Evolutionary conservation across 2,329 filamentous ascomycete genomes (phyloP), one percentile per base, ranked within the genome.

Genomic region (Fusarium subglutinans): DNA sequence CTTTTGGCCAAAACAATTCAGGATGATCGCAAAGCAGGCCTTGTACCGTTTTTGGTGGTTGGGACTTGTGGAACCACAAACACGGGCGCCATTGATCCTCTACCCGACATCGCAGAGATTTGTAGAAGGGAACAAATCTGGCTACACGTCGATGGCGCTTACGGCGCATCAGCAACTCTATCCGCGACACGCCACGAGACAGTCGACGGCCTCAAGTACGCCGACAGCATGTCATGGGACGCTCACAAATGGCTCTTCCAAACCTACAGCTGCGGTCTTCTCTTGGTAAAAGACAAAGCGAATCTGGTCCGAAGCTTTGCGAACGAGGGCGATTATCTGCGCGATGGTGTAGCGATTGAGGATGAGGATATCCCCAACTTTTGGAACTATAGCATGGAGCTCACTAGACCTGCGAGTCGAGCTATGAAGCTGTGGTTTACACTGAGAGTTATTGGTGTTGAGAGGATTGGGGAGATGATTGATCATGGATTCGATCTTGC

Each of bases 361-460:
- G 75, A 75, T 18, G 74, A 75, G 17, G 75, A 78, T 5, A 67
- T 77, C 2, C 73, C 76, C 7, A 79, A 79, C 51, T 77, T 78
- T 48, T 79, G 76, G 77, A 77, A 79, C 12, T 75, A 75, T 8
- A 75, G 69, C 10, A 77, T 77, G 55, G 78, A 79, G 41, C 73
- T 78, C 11, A 77, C 76, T 2, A 59, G 76, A 1, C 74, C 77
- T 3, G 74, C 76, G 2, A 54, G 41, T 5, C 66, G 74, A 0
- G 77, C 75, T 5, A 78, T 78, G 74, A 79, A 79, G 60, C 45
- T 79, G 18, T 78, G 77, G 78, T 79, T 79, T 13, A 78, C 76
- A 0, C 18, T 79, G 2, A 66, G 72, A 2, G 70, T 77, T 0
- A 54, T 79, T 30, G 78, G 76, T 1, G 67, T 76, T 8, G 76